Evolutionary conservation across 2,329 filamentous ascomycete genomes (phyloP).

Genomic region (Ascochyta clinopodiicola): DNA sequence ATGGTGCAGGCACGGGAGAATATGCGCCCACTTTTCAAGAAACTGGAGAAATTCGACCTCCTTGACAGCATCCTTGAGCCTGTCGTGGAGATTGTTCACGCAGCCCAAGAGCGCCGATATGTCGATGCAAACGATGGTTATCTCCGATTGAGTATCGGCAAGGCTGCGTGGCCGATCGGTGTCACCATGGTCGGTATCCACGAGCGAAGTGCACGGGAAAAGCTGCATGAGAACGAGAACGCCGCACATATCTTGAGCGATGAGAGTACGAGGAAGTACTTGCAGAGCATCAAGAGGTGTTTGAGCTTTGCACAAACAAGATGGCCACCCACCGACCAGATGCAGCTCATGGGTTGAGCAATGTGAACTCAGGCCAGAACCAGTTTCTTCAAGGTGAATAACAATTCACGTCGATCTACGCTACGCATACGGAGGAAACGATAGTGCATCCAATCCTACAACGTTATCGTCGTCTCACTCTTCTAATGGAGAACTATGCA

Average conservation of each 20-base stretch:
- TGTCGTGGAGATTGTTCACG: conserved; percentile 88
- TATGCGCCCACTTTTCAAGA: conserved; percentile 87
- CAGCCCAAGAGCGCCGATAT: conserved; percentile 88
- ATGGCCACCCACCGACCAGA: conserved; percentile 91
- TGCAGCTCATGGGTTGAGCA: conserved; percentile 86
- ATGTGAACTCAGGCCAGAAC: no score
- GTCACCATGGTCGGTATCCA: conserved; percentile 99
- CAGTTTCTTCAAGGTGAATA: no score
- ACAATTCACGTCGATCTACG: no score
- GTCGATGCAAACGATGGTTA: conserved; percentile 98
- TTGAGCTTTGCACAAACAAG: conserved; percentile 95
- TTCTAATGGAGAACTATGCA: no score
- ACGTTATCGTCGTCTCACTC: no score
- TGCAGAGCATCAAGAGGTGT: conserved; percentile 97
- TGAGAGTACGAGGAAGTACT: conserved; percentile 90
- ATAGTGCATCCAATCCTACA: no score
- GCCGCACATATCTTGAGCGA: conserved; percentile 97
- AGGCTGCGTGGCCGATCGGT: conserved; percentile 97
- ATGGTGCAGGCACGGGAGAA: conserved; percentile 89
- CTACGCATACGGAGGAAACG: no score
- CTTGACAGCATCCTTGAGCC: conserved; percentile 81
- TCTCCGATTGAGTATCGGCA: conserved; percentile 88
- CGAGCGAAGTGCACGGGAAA: conserved; percentile 93
- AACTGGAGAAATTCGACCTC: conserved; percentile 81
- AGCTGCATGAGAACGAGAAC: conserved; percentile 80